Conservation (phyloP, 208 protist species). For the Crithidia fasciculata region DNA sequence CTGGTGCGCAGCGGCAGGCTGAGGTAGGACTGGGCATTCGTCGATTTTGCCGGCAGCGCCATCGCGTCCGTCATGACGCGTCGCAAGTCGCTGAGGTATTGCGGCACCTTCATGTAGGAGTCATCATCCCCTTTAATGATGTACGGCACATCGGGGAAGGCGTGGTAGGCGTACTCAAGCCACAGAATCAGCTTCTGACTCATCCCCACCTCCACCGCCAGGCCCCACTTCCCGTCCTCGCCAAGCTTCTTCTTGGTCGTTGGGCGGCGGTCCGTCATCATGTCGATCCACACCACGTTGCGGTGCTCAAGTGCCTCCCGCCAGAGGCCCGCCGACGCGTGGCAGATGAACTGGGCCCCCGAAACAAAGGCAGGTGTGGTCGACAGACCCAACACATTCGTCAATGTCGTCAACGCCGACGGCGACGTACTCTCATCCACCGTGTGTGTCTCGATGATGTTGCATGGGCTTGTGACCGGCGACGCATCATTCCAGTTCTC, state of each 20-base stretch:
- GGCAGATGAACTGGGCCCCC: conserved; percentile 25
- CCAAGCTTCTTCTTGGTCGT: conserved; percentile 24
- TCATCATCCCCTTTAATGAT: conserved; percentile 60
- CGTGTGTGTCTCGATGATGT: background rate
- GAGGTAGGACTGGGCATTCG: background rate
- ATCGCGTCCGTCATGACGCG: background rate
- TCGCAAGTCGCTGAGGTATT: conserved; percentile 46
- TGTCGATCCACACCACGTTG: conserved; percentile 31
- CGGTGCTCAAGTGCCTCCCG: conserved; percentile 29
- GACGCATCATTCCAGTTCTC: background rate
- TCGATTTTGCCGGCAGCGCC: background rate
- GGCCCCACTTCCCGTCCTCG: conserved; percentile 31
- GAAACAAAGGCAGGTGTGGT: conserved; percentile 14
- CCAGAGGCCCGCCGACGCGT: conserved; percentile 25
- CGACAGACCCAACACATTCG: background rate
- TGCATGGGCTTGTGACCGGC: background rate
- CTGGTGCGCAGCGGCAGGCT: background rate
- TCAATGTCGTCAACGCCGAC: conserved; percentile 5
- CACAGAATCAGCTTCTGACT: conserved; percentile 47
- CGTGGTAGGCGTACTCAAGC: conserved; percentile 34
- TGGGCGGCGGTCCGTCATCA: conserved; percentile 29
- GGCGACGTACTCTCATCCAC: background rate
- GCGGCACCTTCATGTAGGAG: conserved; percentile 49
- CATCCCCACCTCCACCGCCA: conserved; percentile 36
- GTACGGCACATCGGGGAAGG: conserved; percentile 39